Base-by-base conservation (phyloP, 768 basidiomycete genomes). In the Rhizopogon roseolus region DNA sequence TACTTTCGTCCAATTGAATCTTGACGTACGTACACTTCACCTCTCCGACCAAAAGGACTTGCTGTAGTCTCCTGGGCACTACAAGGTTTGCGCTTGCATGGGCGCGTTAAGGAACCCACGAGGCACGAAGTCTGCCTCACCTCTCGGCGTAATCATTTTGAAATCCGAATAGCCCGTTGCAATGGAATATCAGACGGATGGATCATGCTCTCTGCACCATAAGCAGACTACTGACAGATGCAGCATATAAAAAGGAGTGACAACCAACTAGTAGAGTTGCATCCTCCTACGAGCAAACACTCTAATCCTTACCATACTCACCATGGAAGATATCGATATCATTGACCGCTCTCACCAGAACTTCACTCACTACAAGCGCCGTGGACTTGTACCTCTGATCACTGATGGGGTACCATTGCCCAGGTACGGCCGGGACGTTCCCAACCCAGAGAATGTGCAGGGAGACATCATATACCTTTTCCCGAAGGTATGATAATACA, bases 391-490 rank as follows among this genome's bases (percentile, higher is more conserved):
- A 9, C 53, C 53, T 28, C 39, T 54, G 17, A 14, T 49, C 37
- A 49, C 53, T 16, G 14, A 27, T n/a, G 22, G 34, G 10, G 38
- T 11, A 3, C 22, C 6, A 4, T n/a, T 40, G 11, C 44, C 37
- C 9, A 34, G 37, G 16, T 8, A 17, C 1, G 39, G 37, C 8
- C 8, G 10, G 2, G 41, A 41, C 40, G 10, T 49, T 19, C 53
- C 53, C 34, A 17, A 54, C 38, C 46, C 29, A 11, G 27, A 25
- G 19, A 54, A 54, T 17, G 22, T 54, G 29, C 53, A 54, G 17
- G 53, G 53, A 25, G 53, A 54, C 46, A 14, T 54, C 22, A 25
- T 49, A 9, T 54, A 29, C 32, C 16, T 27, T 41, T 54, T 54
- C 39, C 40, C 53, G 5, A 54, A 54, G 53, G 53, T 54, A 14